Conservation (phyloP, 805 yeast species). For the Wickerhamomyces xylosicus region DNA sequence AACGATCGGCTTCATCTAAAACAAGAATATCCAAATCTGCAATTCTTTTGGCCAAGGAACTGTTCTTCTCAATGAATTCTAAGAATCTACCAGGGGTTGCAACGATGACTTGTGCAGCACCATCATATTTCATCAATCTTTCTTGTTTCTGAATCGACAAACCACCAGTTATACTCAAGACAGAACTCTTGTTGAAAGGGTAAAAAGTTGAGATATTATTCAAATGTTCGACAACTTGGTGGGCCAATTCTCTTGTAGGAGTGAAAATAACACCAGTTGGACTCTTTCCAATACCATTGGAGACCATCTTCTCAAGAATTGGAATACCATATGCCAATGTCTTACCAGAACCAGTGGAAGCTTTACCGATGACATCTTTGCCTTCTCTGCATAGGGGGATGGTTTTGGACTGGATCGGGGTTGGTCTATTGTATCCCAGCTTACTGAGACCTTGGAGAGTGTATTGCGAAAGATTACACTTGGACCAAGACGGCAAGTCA, state of each 20-base stretch:
- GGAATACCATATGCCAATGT: slow-evolving; percentile 95
- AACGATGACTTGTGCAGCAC: slow-evolving; percentile 68
- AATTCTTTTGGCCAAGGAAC: slow-evolving; percentile 28
- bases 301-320: slow-evolving; percentile 56
- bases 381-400: slow-evolving; percentile 70
- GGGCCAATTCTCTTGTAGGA: slow-evolving; percentile 95
- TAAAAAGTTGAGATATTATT: slow-evolving; percentile 40
- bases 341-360: slow-evolving; percentile 96
- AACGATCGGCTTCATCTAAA: slow-evolving; percentile 92
- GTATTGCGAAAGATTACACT: slow-evolving; percentile 36
- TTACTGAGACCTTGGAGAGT: slow-evolving; percentile 51
- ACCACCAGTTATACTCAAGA: slow-evolving; percentile 88
- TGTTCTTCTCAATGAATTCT: slow-evolving; percentile 64
- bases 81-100: slow-evolving; percentile 94
- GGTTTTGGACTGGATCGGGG: slow-evolving; percentile 70
- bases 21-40: slow-evolving; percentile 43
- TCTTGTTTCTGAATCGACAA: slow-evolving; percentile 89
- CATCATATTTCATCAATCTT: slow-evolving; percentile 53
- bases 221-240: slow-evolving; percentile 82
- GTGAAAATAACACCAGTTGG: slow-evolving; percentile 80
- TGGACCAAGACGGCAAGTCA: slow-evolving; percentile 54
- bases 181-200: slow-evolving; percentile 42
- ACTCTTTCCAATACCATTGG: slow-evolving; percentile 19
- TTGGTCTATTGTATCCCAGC: slow-evolving; percentile 58
- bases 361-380: slow-evolving; percentile 85